These are phyloP conservation scores for Nitzschia sp. DNA, from an alignment of 108 stramenopile genomes.

Conservation along the genomic window DNA sequence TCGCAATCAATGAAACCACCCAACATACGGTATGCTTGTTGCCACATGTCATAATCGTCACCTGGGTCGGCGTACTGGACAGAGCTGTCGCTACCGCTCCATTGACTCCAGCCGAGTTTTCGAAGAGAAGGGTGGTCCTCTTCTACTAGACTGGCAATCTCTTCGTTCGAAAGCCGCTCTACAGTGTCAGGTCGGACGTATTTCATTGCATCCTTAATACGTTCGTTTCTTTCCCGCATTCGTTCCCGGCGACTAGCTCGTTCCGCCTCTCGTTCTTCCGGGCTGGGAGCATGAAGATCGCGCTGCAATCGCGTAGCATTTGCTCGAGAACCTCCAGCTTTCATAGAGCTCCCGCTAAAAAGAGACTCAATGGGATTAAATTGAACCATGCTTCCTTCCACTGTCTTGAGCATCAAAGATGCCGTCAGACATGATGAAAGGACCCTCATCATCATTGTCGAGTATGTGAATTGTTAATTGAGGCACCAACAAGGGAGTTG, in stretches of 20 bases:
- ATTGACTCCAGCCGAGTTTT: constrained; percentile 26
- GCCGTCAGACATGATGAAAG: constrained; percentile 5
- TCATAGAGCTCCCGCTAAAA: neutral
- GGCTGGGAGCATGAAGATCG: constrained; percentile 30
- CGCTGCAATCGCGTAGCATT: neutral
- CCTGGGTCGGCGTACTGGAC: constrained; percentile 45
- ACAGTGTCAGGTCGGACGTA: constrained; percentile 24
- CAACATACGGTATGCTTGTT: constrained; percentile 80
- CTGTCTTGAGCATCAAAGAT: neutral
- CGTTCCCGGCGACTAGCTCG: constrained; percentile 30
- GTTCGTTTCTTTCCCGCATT: constrained; percentile 18
- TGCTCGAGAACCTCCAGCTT: neutral
- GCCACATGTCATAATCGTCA: constrained; percentile 77
- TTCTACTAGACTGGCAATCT: constrained; percentile 12
- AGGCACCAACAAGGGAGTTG: no score
- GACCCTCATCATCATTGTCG: constrained; percentile 12
- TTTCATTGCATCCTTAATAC: constrained; percentile 23
- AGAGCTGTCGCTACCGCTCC: neutral
- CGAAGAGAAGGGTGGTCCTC: constrained; percentile 26
- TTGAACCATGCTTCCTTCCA: constrained; percentile 6
- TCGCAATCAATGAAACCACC: constrained; percentile 87
- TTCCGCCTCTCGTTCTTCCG: constrained; percentile 37
- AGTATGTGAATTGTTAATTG: no score
- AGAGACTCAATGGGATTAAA: constrained; percentile 25
- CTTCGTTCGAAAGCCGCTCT: constrained; percentile 32